Percentiles rank a stretch among this genome's conserved stretches.
phyloP scores from a whole-genome alignment of 305 asterid genomes.

The Ajuga reptans region DNA sequence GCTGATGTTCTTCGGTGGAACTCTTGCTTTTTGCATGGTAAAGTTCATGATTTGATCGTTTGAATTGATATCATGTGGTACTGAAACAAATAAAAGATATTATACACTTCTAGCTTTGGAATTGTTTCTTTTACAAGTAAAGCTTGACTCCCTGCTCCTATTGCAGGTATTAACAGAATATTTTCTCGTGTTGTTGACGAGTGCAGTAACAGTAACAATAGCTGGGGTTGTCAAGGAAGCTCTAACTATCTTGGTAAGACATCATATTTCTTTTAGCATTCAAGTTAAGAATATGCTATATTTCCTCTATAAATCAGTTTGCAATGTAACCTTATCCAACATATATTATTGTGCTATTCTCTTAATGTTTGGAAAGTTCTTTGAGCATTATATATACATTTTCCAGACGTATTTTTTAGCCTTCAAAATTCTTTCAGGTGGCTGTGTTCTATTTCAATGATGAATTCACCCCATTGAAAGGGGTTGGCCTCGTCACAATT shows the following conservation, averaged over 20 bases:
- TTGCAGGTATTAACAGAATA: slow-evolving; percentile 88
- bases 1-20: slow-evolving; percentile 89
- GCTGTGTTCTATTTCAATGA: slow-evolving; percentile 91
- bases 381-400: not conserved
- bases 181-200: slow-evolving; percentile 78
- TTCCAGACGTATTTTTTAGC: not conserved
- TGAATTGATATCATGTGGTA: not conserved
- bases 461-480: slow-evolving; percentile 72
- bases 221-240: slow-evolving; percentile 99
- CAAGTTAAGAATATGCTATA: not conserved
- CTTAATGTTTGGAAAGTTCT: not conserved
- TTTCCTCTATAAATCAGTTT: not conserved
- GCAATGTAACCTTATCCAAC: not conserved
- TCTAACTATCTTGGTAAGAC: slow-evolving; percentile 73
- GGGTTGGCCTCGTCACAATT: slow-evolving; percentile 61
- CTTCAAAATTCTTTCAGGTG: slow-evolving; percentile 41
- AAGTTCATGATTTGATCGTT: not conserved
- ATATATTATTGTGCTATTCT: not conserved
- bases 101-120: not conserved
- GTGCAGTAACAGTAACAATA: slow-evolving; percentile 94
- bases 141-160: slow-evolving; percentile 10
- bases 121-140: not conserved
- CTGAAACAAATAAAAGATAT: no score
- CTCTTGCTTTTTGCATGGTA: slow-evolving; percentile 94
- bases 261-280: not conserved